Evolutionary conservation across 345 rosid genomes (phyloP), one percentile per base, ranked within the genome.

Genomic region (Aethionema arabicum): DNA sequence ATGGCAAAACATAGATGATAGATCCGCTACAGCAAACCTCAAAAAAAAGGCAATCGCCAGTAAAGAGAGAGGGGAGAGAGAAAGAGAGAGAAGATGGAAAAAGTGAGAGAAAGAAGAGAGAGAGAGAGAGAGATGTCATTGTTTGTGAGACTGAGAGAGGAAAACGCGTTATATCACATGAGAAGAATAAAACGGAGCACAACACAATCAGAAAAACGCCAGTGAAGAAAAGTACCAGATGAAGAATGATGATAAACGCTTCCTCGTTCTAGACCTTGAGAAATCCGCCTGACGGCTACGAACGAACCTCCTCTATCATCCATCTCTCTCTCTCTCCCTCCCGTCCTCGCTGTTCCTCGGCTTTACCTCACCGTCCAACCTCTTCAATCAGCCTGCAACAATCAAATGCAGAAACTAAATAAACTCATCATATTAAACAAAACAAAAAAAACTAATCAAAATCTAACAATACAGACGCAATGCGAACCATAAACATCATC

Each of bases 231-330:
- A 13, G 29, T 71, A 93, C 97, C 97, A 40, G 99, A 87, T n/a
- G 82, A 80, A 68, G 97, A 85, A 84, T 93, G 90, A 84, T 93
- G 90, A 61, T 84, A 93, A 62, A 83, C 76, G 49, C 63, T 85
- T 76, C 95, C 87, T 59, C 91, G 83, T 37, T 88, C 92, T 9
- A 85, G 74, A 67, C 95, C 83, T 66, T 93, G 97, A 68, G 97
- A 90, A 68, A 95, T 90, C 81, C 99, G 79, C 79, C 97, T 77
- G 39, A 90, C 97, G 63, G 99, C 99, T 14, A 95, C 96, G 69
- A 95, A 95, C n/a, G 99, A 90, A 1, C 89, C 97, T 74, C 90
- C 99, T 81, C 99, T 82, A 60, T 88, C 96, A 50, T 90, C 89
- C 99, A 95, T 90, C 60, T 62, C 70, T 66, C 67, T 57, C 48